A percentile compares a stretch with the other conserved stretches of the same genome.
These are phyloP conservation scores for Aspergillus carlsbadensis DNA, from an alignment of 495 filamentous ascomycete genomes.

Conservation along the genomic window DNA sequence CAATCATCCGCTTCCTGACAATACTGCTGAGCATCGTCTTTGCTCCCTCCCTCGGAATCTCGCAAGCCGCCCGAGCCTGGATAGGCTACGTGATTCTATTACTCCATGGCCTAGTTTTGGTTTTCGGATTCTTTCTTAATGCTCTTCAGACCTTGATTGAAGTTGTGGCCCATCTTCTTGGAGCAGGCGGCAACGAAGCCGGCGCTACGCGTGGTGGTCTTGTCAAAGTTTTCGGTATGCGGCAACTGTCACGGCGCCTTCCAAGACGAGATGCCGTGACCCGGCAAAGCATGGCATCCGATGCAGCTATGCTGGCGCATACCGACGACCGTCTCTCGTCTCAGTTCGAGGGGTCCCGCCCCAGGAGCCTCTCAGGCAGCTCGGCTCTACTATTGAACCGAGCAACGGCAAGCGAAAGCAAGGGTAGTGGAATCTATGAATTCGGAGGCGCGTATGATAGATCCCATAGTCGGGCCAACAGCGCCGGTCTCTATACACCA, in stretches of 20 bases:
- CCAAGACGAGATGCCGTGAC: slow-evolving; percentile 58
- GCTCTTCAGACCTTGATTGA: slow-evolving; percentile 87
- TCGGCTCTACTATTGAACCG: slow-evolving; percentile 70
- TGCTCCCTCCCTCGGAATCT: slow-evolving; percentile 74
- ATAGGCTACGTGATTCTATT: slow-evolving; percentile 90
- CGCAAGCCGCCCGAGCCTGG: slow-evolving; percentile 81
- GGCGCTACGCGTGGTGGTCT: slow-evolving; percentile 83
- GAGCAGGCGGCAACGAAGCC: slow-evolving; percentile 74
- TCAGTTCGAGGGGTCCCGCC: slow-evolving; percentile 62
- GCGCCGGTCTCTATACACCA: slow-evolving; percentile 60
- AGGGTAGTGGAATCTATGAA: slow-evolving; percentile 45
- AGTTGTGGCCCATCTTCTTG: slow-evolving; percentile 73
- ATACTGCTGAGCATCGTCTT: slow-evolving; percentile 86
- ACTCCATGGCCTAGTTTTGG: slow-evolving; percentile 79
- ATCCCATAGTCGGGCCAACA: slow-evolving; percentile 45
- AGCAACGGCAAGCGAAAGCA: slow-evolving; percentile 46
- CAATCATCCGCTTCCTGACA: slow-evolving; percentile 71
- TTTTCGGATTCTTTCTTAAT: slow-evolving; percentile 94
- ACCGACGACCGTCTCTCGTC: slow-evolving; percentile 64
- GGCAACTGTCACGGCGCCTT: slow-evolving; percentile 79
- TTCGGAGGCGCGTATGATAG: slow-evolving; percentile 47
- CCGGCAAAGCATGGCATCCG: slow-evolving; percentile 75
- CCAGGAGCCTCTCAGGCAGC: slow-evolving; percentile 82
- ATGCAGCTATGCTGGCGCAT: slow-evolving; percentile 71
- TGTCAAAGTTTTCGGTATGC: slow-evolving; percentile 85